phyloP scores from a whole-genome alignment of 176 grass and related monocot species.

The Hsuehochloa calcarea region DNA sequence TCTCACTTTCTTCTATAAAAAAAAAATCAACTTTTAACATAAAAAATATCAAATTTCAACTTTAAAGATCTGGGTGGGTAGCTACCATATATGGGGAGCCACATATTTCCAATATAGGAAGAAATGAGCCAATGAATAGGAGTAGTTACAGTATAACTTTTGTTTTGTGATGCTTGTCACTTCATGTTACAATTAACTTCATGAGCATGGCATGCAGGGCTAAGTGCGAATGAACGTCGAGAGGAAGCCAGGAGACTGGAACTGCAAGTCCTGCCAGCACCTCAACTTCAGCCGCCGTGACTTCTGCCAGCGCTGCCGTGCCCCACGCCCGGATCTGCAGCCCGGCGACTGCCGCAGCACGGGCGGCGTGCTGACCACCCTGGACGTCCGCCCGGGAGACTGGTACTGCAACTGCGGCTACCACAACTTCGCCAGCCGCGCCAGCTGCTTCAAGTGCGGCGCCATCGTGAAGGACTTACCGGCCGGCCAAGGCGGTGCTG shows the following conservation, averaged over 20 bases:
- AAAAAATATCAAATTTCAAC: no score
- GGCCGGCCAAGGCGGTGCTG: conserved; percentile 35
- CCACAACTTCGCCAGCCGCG: conserved; percentile 93
- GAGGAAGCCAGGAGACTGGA: conserved; percentile 96
- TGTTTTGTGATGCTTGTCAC: not conserved
- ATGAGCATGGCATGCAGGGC: conserved; percentile 31
- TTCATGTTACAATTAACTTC: not conserved
- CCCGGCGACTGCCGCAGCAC: conserved; percentile 23
- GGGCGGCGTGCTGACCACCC: conserved; percentile 48
- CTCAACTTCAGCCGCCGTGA: conserved; percentile 92
- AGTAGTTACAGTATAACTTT: conserved; percentile 3
- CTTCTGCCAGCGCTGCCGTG: conserved; percentile 77
- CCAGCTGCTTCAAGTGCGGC: conserved; percentile 80
- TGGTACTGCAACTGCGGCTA: conserved; percentile 96
- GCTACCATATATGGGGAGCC: no score
- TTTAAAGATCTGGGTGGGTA: no score
- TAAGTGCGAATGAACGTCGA: conserved; percentile 62
- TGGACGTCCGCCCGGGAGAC: conserved; percentile 69
- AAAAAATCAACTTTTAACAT: no score
- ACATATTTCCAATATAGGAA: not conserved
- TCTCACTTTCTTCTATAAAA: no score
- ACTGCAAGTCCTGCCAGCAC: conserved; percentile 78
- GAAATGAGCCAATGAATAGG: not conserved
- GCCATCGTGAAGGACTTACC: conserved; percentile 55
- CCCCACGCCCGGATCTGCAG: conserved; percentile 44